Percentiles rank a stretch among this genome's conserved stretches.
Evolutionary conservation across 1,284 basidiomycete genomes (phyloP).

Genomic region (Cutaneotrichosporon cutaneum): DNA sequence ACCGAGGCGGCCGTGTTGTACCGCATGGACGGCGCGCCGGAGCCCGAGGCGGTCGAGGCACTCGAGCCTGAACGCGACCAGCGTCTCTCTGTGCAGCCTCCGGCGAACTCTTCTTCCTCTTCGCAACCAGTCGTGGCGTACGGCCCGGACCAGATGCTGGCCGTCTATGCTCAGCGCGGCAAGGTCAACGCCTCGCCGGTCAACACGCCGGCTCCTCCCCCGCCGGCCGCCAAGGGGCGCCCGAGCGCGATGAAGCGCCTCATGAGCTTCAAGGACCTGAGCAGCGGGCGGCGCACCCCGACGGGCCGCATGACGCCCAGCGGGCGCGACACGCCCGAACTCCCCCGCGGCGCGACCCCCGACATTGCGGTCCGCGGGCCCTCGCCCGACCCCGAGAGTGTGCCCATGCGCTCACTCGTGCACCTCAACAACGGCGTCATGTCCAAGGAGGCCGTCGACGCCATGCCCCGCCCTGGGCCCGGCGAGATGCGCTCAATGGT

Average conservation of each 20-base stretch:
- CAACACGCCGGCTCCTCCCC: slow-evolving; percentile 16
- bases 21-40: neutral
- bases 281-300: slow-evolving; percentile 1
- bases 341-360: neutral
- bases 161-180: slow-evolving; percentile 51
- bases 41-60: slow-evolving; percentile 30
- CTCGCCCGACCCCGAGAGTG: slow-evolving; percentile 25
- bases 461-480: slow-evolving; percentile 35
- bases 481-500: slow-evolving; percentile 1
- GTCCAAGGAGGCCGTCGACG: slow-evolving; percentile 32
- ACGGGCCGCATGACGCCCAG: slow-evolving; percentile 8
- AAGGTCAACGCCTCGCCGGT: slow-evolving; percentile 27
- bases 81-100: slow-evolving; percentile 10
- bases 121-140: slow-evolving; percentile 35
- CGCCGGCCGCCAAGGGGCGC: slow-evolving; percentile 14
- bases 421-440: slow-evolving; percentile 45
- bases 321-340: neutral
- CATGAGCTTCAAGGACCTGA: slow-evolving; percentile 30
- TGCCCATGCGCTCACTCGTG: slow-evolving; percentile 36
- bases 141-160: slow-evolving; percentile 52
- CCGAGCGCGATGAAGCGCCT: slow-evolving; percentile 27
- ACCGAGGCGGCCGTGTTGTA: slow-evolving; percentile 35
- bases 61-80: slow-evolving; percentile 21
- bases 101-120: neutral
- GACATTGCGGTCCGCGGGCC: slow-evolving; percentile 7